Base-by-base conservation (phyloP, 2,329 filamentous ascomycete genomes). In the Beauveria brongniartii region DNA sequence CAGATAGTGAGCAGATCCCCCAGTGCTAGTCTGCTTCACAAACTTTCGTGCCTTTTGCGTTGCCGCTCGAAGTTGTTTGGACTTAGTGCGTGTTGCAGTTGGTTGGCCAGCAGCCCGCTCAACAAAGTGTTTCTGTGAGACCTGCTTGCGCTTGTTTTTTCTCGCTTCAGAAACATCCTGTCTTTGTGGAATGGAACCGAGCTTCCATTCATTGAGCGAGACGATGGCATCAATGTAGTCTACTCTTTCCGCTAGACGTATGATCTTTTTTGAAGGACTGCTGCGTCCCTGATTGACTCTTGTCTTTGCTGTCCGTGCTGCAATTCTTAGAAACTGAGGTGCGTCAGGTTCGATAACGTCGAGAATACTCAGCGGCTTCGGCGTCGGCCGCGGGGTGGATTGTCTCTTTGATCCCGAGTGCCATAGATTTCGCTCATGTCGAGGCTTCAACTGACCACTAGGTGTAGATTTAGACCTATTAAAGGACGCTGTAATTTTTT, bases 301-400 rank as follows among this genome's bases (percentile, higher is more conserved):
- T 56, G 70, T 75, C 59, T 73, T 80, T 4, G 79, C 83, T 57
- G 82, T 77, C 18, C 85, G 82, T 48, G 83, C 84, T 55, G 85
- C 85, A 67, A 88, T 78, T 62, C 78, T 83, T 40, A 88, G 72
- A 64, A 88, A 88, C 2, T 69, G 71, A 1, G 85, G 85, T 0
- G 83, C 81, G 61, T 75, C 67, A 2, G 74, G 69, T 63, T 81
- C 78, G 50, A 81, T 74, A 24, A 85, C 78, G 69, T 88, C 85
- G n/a, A 87, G 68, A 60, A 88, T 86, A 65, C 85, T 81, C 22
- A 88, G 74, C 22, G 69, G 71, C 9, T 48, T 54, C 3, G 82
- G 82, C n/a, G 80, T 30, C 16, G 43, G 18, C n/a, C 34, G 51
- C 10, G 43, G 20, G 20, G 43, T 24, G 22, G 58, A 10, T 20